Evolutionary conservation across 2,329 filamentous ascomycete genomes (phyloP).

Genomic region (Sporothrix brunneoviolacea): DNA sequence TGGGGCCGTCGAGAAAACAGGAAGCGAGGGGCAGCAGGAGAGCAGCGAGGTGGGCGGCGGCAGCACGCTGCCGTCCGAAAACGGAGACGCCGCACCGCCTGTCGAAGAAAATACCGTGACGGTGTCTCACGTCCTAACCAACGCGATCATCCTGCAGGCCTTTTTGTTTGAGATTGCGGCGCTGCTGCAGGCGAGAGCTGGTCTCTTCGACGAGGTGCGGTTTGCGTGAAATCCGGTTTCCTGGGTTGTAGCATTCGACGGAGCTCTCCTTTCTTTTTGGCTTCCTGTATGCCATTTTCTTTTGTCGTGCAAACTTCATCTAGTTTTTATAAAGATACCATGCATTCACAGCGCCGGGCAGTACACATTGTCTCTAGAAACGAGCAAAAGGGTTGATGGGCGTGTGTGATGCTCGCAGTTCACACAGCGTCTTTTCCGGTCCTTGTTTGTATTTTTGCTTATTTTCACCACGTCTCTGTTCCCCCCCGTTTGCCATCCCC

Average conservation of each 20-base stretch:
- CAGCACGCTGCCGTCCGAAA: constrained; percentile 13
- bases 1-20: background rate
- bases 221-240: constrained; percentile 37
- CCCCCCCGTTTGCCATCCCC: no score
- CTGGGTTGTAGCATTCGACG: background rate
- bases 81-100: constrained; percentile 15
- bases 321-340: background rate
- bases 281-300: no score
- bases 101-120: constrained; percentile 45
- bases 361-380: no score
- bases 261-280: background rate
- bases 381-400: no score
- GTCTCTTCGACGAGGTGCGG: constrained; percentile 68
- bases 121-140: constrained; percentile 72
- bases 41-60: constrained; percentile 12
- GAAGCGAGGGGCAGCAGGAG: background rate
- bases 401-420: no score
- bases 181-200: constrained; percentile 66
- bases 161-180: constrained; percentile 73
- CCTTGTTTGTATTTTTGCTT: no score
- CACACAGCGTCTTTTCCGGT: no score
- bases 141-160: constrained; percentile 70
- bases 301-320: no score
- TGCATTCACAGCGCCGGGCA: no score
- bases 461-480: no score